Evolutionary conservation across 2,329 filamentous ascomycete genomes (phyloP), one percentile per base, ranked within the genome.

Genomic region (Fonsecaea nubica): DNA sequence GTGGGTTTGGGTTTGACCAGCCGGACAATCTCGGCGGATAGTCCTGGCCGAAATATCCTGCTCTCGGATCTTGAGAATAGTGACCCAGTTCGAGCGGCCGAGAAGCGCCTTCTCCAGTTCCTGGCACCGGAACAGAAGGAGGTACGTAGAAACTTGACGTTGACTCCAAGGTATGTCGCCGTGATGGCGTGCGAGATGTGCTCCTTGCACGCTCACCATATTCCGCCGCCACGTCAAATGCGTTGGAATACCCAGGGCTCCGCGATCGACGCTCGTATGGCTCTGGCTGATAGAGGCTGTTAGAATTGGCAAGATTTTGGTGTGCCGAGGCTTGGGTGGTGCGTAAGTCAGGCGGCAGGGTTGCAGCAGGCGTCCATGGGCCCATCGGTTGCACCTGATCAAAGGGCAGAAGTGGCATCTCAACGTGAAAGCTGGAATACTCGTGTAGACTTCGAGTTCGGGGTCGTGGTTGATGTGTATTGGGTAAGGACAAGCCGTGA

Each of bases 371-470:
- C 10, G 71, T 72, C 71, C 71, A 73, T 13, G 67, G 67, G 12
- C 70, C 71, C 36, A 71, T 64, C 13, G 58, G 65, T 52, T 71
- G 67, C 25, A 72, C 66, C 45, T 72, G 70, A 53, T 73, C 71
- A 32, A 65, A 65, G 0, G 67, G 68, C 12, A 72, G 58, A 12
- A 73, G 60, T 7, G 71, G 71, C 70, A 73, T 72, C 25, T 73
- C 71, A 25, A 73, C 69, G 48, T 73, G 71, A 42, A 69, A 72
- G 53, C 66, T 72, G 12, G 70, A 67, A 6, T 71, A 58, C n/a
- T 73, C 71, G 48, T 73, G 70, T 45, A 73, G 57, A 53, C 71
- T 73, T 63, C 70, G 67, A 13, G 67, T 70, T 35, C 71, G 56
- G n/a, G 64, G 69, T 62, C 70, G 36, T 4, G 65, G 30, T 10